Evolutionary conservation across 768 basidiomycete species (phyloP).

Genomic region (Tricholoma terreum): DNA sequence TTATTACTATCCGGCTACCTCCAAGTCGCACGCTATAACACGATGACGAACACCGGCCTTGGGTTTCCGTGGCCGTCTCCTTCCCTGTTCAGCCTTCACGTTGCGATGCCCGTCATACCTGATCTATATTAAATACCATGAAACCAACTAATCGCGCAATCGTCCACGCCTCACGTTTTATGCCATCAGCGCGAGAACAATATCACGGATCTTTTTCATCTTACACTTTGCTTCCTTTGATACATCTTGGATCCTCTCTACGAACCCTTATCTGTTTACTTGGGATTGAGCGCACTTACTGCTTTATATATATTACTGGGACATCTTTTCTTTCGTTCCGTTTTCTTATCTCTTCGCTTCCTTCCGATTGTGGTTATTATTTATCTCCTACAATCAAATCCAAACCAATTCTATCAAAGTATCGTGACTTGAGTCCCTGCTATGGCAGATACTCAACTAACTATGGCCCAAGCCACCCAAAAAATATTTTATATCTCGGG

Average conservation of each 20-base stretch:
- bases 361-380: background rate
- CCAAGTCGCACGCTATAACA: slow-evolving; percentile 4
- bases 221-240: background rate
- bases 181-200: background rate
- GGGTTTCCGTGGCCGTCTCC: background rate
- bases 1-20: slow-evolving; percentile 17
- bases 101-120: background rate
- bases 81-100: background rate
- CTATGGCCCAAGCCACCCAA: too few species aligned
- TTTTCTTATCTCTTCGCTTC: background rate
- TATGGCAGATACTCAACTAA: too few species aligned
- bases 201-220: background rate
- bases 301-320: background rate
- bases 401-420: background rate
- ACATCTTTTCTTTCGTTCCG: background rate
- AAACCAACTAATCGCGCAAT: background rate
- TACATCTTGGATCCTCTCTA: background rate
- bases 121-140: background rate
- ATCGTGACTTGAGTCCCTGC: too few species aligned
- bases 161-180: slow-evolving; percentile 2
- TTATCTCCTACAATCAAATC: background rate
- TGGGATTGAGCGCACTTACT: background rate
- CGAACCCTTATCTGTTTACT: background rate
- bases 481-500: too few species aligned
- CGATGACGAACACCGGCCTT: background rate